Conservation (phyloP, 148 eudicot species). For the Euryodendron excelsum region DNA sequence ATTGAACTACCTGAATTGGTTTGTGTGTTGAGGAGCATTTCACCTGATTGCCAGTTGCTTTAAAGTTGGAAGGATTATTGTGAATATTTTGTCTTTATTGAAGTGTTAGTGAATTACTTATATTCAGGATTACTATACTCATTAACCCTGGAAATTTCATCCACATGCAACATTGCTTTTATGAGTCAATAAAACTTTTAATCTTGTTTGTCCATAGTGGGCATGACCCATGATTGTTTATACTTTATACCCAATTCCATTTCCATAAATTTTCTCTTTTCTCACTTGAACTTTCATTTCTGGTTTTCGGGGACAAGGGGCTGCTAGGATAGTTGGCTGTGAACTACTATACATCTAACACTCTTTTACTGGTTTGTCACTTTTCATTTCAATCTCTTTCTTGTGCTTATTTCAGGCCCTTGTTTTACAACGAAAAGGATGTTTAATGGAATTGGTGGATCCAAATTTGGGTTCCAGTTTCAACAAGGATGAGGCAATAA, state of each 20-base stretch:
- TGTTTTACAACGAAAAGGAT: constrained; percentile 21
- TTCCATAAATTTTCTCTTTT: neutral
- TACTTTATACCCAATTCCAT: neutral
- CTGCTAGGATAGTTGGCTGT: neutral
- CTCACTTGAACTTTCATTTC: neutral
- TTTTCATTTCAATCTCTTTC: neutral
- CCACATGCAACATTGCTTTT: neutral
- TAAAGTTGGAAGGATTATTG: neutral
- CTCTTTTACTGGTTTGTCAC: neutral
- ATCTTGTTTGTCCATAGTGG: neutral
- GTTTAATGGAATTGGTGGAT: constrained; percentile 33
- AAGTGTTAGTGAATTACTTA: neutral
- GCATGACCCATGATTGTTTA: neutral
- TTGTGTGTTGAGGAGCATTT: neutral
- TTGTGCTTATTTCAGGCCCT: constrained; percentile 23
- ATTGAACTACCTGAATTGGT: neutral
- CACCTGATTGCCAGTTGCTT: neutral
- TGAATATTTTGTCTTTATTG: no score
- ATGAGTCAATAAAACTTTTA: neutral
- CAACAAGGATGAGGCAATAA: constrained; percentile 28
- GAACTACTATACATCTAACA: neutral
- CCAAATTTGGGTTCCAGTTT: constrained; percentile 23
- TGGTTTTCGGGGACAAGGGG: neutral
- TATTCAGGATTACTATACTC: neutral
- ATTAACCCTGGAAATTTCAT: neutral